Conservation (phyloP, 2,329 filamentous ascomycete species). For the Sporothrix dimorphospora region DNA sequence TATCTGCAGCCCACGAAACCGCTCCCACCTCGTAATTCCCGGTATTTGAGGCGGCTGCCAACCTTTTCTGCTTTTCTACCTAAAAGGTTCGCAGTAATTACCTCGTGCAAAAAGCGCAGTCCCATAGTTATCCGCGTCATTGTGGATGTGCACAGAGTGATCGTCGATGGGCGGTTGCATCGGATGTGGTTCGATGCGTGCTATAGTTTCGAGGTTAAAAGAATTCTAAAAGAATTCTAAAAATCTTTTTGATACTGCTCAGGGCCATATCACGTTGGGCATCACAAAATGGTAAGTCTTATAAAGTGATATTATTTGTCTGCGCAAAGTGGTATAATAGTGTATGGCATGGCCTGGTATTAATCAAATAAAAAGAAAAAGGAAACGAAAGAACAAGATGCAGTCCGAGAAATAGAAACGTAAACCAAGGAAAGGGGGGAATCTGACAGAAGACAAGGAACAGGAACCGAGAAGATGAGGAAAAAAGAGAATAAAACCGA, state of each 20-base stretch:
- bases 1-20: not conserved
- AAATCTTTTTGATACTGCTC: not conserved
- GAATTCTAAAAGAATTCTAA: not conserved
- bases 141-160: slow-evolving; percentile 1
- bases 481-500: not conserved
- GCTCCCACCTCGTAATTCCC: slow-evolving; percentile 12
- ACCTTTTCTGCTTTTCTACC: not conserved
- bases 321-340: slow-evolving; percentile 5
- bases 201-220: not conserved
- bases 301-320: not conserved
- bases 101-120: slow-evolving; percentile 1
- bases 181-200: not conserved
- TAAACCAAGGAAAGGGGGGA: not conserved
- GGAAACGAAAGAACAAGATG: not conserved
- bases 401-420: not conserved
- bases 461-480: not conserved
- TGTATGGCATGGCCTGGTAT: not conserved
- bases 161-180: slow-evolving; percentile 16
- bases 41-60: slow-evolving; percentile 1
- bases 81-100: no score
- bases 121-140: not conserved
- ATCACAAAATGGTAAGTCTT: not conserved
- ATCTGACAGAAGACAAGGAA: not conserved
- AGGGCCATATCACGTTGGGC: not conserved
- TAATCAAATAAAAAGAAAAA: not conserved